Conservation (phyloP, 805 yeast species). For the Wickerhamiella occidentalis region DNA sequence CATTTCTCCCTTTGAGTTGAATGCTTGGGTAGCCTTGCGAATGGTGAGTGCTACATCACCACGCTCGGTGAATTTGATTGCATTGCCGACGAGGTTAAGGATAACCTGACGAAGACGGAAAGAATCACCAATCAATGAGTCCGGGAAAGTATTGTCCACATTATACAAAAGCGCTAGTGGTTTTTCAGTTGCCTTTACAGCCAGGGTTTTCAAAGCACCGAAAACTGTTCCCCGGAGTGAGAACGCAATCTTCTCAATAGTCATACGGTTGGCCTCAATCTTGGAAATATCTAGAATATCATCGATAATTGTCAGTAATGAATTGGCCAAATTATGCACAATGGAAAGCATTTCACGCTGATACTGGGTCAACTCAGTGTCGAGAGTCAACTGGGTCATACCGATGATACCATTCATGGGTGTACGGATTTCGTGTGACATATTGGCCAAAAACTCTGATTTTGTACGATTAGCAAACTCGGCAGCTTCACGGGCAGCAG, state of each 20-base stretch:
- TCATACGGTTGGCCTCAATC: slow-evolving; percentile 89
- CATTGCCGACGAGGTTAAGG: slow-evolving; percentile 76
- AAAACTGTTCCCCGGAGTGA: slow-evolving; percentile 77
- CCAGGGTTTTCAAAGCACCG: slow-evolving; percentile 79
- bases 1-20: slow-evolving; percentile 32
- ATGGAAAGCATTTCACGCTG: slow-evolving; percentile 86
- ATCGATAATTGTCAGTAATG: slow-evolving; percentile 74
- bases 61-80: slow-evolving; percentile 71
- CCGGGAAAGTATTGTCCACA: slow-evolving; percentile 80
- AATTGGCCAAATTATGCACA: slow-evolving; percentile 78
- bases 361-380: slow-evolving; percentile 79
- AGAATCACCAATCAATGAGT: slow-evolving; percentile 75
- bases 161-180: slow-evolving; percentile 68
- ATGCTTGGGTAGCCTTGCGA: slow-evolving; percentile 38
- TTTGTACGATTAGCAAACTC: slow-evolving; percentile 81
- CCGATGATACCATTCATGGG: slow-evolving; percentile 91
- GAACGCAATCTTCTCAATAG: slow-evolving; percentile 79
- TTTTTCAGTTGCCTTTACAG: slow-evolving; percentile 81
- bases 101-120: slow-evolving; percentile 81
- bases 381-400: slow-evolving; percentile 81
- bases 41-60: slow-evolving; percentile 75
- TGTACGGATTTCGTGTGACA: slow-evolving; percentile 79
- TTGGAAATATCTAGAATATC: slow-evolving; percentile 85
- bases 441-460: slow-evolving; percentile 81
- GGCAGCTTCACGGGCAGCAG: slow-evolving; percentile 91